Percentiles rank a stretch among this genome's conserved stretches.
Evolutionary conservation across 345 rosid species (phyloP).

Genomic region (Populus euphratica): DNA sequence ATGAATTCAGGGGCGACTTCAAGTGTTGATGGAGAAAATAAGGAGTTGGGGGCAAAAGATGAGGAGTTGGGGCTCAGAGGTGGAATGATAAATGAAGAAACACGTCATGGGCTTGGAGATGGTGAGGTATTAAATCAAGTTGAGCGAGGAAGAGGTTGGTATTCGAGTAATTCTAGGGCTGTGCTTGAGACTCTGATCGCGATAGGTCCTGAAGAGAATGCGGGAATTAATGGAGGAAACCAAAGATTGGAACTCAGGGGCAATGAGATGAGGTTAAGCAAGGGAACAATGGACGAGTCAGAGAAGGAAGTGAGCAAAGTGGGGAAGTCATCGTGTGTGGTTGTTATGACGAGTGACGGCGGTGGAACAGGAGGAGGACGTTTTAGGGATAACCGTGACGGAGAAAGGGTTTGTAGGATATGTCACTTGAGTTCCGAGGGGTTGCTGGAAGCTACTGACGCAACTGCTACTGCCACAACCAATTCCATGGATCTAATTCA

Average conservation of each 20-base stretch:
- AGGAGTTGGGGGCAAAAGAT: constrained; percentile 17
- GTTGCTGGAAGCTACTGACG: constrained; percentile 23
- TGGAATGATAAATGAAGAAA: constrained; percentile 4
- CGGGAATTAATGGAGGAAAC: constrained; percentile 15
- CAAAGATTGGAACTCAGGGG: constrained; percentile 13
- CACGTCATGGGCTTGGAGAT: constrained; percentile 4
- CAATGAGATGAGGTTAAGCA: constrained; percentile 19
- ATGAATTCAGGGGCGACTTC: constrained; percentile 20
- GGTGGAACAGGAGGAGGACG: constrained; percentile 20
- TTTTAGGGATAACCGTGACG: constrained; percentile 33
- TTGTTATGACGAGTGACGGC: constrained; percentile 41
- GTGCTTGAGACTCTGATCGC: constrained; percentile 28
- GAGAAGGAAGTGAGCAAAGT: constrained; percentile 29
- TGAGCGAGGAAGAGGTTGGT: constrained; percentile 23
- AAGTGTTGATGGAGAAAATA: constrained; percentile 21
- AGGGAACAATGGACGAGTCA: constrained; percentile 17
- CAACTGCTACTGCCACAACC: constrained; percentile 8
- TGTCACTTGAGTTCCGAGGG: constrained; percentile 77
- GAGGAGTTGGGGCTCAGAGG: constrained; percentile 17
- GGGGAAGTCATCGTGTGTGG: constrained; percentile 39
- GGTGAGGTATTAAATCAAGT: constrained; percentile 16
- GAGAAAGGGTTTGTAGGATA: constrained; percentile 74
- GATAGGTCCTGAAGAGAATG: constrained; percentile 30
- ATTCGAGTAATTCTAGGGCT: constrained; percentile 13
- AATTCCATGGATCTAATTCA: constrained; percentile 46